Percentiles rank a stretch among this genome's conserved stretches.
phyloP scores from a whole-genome alignment of 371 early-diverging fungal genomes.

The Lichtheimia corymbifera region DNA sequence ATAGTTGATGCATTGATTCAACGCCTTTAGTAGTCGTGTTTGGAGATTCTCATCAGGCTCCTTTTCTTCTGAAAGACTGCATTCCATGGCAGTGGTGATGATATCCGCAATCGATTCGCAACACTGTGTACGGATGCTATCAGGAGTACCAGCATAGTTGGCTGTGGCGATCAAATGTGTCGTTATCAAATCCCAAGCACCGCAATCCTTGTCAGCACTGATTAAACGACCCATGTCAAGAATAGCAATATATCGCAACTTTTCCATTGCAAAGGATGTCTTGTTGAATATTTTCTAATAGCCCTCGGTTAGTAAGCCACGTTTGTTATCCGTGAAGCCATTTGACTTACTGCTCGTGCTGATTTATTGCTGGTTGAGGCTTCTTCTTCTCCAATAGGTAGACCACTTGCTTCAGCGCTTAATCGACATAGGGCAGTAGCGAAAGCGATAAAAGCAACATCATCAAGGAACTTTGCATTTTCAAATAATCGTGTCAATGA shows the following conservation, averaged over 20 bases:
- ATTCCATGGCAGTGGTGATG: constrained; percentile 71
- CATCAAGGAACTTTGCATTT: constrained; percentile 63
- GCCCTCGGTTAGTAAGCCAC: not conserved
- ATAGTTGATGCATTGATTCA: constrained; percentile 48
- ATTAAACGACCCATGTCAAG: constrained; percentile 74
- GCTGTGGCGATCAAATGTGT: constrained; percentile 81
- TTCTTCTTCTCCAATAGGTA: constrained; percentile 42
- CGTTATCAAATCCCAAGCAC: constrained; percentile 74
- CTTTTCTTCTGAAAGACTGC: constrained; percentile 55
- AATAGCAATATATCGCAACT: constrained; percentile 74
- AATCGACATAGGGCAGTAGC: constrained; percentile 71
- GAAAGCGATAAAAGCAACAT: constrained; percentile 67
- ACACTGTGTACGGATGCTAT: constrained; percentile 76
- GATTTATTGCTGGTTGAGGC: constrained; percentile 27
- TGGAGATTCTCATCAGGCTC: constrained; percentile 60
- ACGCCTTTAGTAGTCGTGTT: constrained; percentile 44
- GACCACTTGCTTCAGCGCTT: constrained; percentile 59
- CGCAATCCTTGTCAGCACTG: constrained; percentile 38
- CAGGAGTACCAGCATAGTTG: constrained; percentile 59
- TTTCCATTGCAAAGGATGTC: constrained; percentile 83
- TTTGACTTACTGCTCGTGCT: constrained; percentile 37
- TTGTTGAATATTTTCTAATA: constrained; percentile 65
- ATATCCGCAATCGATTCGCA: constrained; percentile 83
- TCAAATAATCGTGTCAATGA: constrained; percentile 77
- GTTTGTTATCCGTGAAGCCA: no score